Conservation (phyloP, 805 yeast genomes). For the Kluyveromyces dobzhanskii region DNA sequence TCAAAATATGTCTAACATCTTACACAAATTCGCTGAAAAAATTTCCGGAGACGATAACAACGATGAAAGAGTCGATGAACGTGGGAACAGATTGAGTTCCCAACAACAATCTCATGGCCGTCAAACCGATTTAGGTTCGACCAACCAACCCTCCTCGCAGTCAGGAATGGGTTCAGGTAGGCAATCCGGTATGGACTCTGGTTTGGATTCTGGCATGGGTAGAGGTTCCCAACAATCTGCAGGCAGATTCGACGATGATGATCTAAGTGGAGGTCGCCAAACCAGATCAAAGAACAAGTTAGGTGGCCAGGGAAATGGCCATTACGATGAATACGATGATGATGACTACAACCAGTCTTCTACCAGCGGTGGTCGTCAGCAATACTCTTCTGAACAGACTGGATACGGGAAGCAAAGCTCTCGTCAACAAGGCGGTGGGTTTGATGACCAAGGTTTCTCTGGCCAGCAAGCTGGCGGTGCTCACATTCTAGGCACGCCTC, state of each 20-base stretch:
- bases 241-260: conserved; percentile 6
- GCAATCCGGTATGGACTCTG: conserved; percentile 7
- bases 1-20: conserved; percentile 23
- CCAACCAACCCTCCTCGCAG: conserved; percentile 7
- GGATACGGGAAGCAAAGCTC: neutral
- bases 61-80: conserved; percentile 5
- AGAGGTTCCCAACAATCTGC: conserved; percentile 1
- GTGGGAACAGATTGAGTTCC: conserved; percentile 6
- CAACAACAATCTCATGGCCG: conserved; percentile 6
- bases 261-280: conserved; percentile 3
- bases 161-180: conserved; percentile 3
- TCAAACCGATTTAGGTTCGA: neutral
- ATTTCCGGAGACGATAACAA: conserved; percentile 17
- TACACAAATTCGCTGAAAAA: conserved; percentile 27
- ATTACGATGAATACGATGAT: conserved; percentile 7
- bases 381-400: neutral
- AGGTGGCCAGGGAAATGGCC: neutral
- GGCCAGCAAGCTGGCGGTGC: neutral
- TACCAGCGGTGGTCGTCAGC: conserved; percentile 1
- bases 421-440: neutral
- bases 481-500: neutral
- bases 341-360: conserved; percentile 7
- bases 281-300: conserved; percentile 3
- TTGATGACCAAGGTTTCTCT: neutral
- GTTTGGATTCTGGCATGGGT: conserved; percentile 1